These are phyloP conservation scores for Pyrenula massariospora DNA, from an alignment of 495 filamentous ascomycete species.

Conservation along the genomic window DNA sequence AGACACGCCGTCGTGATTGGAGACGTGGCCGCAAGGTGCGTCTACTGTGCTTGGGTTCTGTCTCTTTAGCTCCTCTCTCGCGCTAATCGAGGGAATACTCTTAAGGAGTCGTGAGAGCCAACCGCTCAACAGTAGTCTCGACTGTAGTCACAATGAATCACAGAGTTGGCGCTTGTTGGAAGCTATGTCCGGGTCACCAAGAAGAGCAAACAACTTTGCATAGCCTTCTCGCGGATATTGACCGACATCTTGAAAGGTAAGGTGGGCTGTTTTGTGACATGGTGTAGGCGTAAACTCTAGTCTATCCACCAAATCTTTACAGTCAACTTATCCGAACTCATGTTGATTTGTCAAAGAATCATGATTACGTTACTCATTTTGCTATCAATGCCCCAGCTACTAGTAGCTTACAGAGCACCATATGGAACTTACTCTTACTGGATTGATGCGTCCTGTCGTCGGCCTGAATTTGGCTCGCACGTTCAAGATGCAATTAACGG, in stretches of 20 bases:
- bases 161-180: background rate
- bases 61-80: too few relatives aligned
- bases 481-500: background rate
- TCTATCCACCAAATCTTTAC: background rate
- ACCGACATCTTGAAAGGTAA: background rate
- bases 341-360: background rate
- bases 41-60: too few relatives aligned
- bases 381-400: background rate
- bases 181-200: background rate
- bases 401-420: background rate
- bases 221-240: background rate
- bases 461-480: background rate
- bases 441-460: background rate
- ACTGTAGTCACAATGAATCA: background rate
- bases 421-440: background rate
- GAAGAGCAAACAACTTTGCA: background rate
- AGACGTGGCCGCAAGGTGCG: too few relatives aligned
- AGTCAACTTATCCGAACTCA: background rate
- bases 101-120: too few relatives aligned
- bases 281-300: background rate
- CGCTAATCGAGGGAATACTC: too few relatives aligned
- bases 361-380: background rate
- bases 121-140: background rate
- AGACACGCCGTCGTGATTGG: too few relatives aligned
- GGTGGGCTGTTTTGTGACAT: background rate